These are phyloP conservation scores for Fusarium praegraminearum DNA, from an alignment of 2,329 filamentous ascomycete species.

Conservation along the genomic window DNA sequence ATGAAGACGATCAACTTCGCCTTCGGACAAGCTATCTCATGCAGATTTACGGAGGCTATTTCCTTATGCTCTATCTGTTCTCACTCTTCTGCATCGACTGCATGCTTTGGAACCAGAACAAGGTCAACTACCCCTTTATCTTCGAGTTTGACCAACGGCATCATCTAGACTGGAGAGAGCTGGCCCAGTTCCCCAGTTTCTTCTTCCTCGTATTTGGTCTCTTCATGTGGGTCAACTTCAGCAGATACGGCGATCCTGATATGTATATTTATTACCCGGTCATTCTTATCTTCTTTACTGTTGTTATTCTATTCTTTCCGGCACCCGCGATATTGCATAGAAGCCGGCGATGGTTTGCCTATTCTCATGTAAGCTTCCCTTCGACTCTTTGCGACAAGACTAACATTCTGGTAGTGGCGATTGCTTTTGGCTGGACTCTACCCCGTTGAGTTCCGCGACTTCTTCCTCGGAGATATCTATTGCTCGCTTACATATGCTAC, in stretches of 20 bases:
- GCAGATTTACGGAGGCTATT: conserved; percentile 94
- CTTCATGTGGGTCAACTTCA: conserved; percentile 91
- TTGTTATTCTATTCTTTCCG: conserved; percentile 80
- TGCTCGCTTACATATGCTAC: conserved; percentile 93
- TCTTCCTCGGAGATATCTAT: conserved; percentile 97
- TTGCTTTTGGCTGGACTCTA: conserved; percentile 87
- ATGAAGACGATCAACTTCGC: conserved; percentile 61
- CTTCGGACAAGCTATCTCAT: conserved; percentile 75
- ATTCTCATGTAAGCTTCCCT: conserved; percentile 77
- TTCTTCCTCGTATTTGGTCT: conserved; percentile 83
- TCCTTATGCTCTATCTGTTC: conserved; percentile 83
- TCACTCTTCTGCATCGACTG: conserved; percentile 88
- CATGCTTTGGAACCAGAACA: conserved; percentile 82
- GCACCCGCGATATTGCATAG: conserved; percentile 78
- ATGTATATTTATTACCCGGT: conserved; percentile 91
- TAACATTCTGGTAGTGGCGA: conserved; percentile 73
- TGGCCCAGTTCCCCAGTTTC: conserved; percentile 87
- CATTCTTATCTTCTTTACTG: conserved; percentile 77
- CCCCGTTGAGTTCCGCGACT: conserved; percentile 95
- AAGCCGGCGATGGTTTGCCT: conserved; percentile 86
- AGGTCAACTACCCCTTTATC: conserved; percentile 96
- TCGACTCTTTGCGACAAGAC: not conserved
- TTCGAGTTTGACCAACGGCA: conserved; percentile 95
- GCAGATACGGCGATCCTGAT: conserved; percentile 69
- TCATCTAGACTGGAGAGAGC: conserved; percentile 88